A percentile compares a stretch with the other conserved stretches of the same genome.
Evolutionary conservation across 2,329 filamentous ascomycete species (phyloP).

Genomic region (Periglandula ipomoeae): DNA sequence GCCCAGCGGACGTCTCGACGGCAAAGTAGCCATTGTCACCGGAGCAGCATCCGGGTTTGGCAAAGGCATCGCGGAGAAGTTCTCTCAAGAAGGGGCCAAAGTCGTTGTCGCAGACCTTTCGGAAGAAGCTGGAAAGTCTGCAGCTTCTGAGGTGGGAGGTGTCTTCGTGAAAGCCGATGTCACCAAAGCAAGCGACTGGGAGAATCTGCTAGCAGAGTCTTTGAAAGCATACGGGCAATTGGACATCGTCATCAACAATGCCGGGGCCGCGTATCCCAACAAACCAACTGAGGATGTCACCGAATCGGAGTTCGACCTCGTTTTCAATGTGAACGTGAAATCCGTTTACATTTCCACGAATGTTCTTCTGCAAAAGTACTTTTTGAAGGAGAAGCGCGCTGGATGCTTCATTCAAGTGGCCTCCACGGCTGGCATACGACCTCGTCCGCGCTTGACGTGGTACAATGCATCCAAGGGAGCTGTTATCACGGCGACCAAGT

Average conservation of each 20-base stretch:
- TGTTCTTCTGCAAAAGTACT: conserved; percentile 47
- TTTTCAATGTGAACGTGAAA: conserved; percentile 62
- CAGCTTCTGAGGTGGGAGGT: conserved; percentile 35
- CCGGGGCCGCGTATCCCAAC: conserved; percentile 48
- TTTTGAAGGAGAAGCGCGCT: conserved; percentile 45
- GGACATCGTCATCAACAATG: conserved; percentile 54
- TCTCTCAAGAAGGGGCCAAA: conserved; percentile 48
- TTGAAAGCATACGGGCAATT: conserved; percentile 39
- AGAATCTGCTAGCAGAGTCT: conserved; percentile 34
- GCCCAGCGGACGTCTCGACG: conserved; percentile 25
- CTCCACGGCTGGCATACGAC: conserved; percentile 50
- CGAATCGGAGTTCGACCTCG: conserved; percentile 55
- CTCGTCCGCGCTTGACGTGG: conserved; percentile 56
- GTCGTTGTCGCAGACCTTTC: conserved; percentile 56
- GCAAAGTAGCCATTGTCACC: conserved; percentile 34
- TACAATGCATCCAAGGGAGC: conserved; percentile 63
- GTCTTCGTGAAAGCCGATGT: conserved; percentile 39
- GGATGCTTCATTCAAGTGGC: conserved; percentile 58
- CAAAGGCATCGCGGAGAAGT: conserved; percentile 49
- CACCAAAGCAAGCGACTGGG: conserved; percentile 44
- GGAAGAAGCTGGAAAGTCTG: conserved; percentile 37
- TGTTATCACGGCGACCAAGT: conserved; percentile 48
- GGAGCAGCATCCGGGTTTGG: conserved; percentile 57
- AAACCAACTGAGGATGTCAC: conserved; percentile 56
- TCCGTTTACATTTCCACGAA: conserved; percentile 52